Conservation (phyloP, 1,139 yeast genomes). For the Ogataea hybrid region DNA sequence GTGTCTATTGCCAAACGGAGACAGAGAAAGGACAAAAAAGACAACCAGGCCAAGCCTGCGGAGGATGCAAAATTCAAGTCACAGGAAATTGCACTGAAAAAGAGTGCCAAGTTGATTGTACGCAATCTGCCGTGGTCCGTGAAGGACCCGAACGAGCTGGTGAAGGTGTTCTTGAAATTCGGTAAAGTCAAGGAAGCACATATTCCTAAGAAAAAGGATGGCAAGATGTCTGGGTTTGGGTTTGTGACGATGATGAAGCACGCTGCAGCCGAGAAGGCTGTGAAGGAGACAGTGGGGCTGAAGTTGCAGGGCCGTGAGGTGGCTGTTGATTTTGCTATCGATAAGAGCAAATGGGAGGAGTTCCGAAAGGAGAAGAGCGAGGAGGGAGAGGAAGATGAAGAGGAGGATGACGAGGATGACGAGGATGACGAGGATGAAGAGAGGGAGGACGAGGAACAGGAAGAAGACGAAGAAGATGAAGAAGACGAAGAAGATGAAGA, state of each 20-base stretch:
- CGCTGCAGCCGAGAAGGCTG: slow-evolving; percentile 76
- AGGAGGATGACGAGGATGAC: slow-evolving; percentile 25
- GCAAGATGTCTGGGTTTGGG: slow-evolving; percentile 93
- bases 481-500: slow-evolving; percentile 36
- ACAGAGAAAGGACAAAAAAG: slow-evolving; percentile 56
- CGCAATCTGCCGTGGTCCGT: slow-evolving; percentile 97
- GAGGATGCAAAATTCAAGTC: slow-evolving; percentile 44
- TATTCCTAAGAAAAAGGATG: slow-evolving; percentile 85
- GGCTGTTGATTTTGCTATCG: slow-evolving; percentile 91
- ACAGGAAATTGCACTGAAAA: slow-evolving; percentile 23
- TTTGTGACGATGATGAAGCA: slow-evolving; percentile 88
- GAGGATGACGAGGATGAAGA: slow-evolving; percentile 21
- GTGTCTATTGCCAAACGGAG: slow-evolving; percentile 92
- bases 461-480: slow-evolving; percentile 30
- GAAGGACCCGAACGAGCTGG: slow-evolving; percentile 69
- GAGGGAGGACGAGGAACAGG: slow-evolving; percentile 26
- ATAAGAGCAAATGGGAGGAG: slow-evolving; percentile 76
- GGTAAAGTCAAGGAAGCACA: slow-evolving; percentile 90
- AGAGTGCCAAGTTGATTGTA: slow-evolving; percentile 71
- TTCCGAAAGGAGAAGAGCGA: slow-evolving; percentile 41
- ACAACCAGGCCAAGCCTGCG: slow-evolving; percentile 18
- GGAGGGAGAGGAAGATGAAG: slow-evolving; percentile 35
- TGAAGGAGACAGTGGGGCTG: slow-evolving; percentile 68
- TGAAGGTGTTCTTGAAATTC: slow-evolving; percentile 66
- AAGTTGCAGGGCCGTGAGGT: slow-evolving; percentile 90